Evolutionary conservation across 75 land plant genomes (phyloP).

Genomic region (Azolla pinnata): DNA sequence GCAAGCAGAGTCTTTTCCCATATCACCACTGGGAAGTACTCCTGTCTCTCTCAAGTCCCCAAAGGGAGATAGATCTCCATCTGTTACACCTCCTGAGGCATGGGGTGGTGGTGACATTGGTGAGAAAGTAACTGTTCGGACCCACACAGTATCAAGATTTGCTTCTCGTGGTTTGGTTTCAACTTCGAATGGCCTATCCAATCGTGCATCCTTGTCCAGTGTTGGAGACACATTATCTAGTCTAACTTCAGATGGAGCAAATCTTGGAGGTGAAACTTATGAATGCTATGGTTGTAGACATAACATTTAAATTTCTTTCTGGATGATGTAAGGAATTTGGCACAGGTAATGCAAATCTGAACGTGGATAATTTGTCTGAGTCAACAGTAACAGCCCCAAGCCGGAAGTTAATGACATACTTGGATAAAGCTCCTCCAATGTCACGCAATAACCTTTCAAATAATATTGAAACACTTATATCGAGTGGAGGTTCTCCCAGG

Average conservation of each 20-base stretch:
- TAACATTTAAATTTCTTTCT: no score
- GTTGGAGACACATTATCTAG: slow-evolving; percentile 20
- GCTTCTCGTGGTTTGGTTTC: slow-evolving; percentile 18
- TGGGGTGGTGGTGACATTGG: slow-evolving; percentile 69
- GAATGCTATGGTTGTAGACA: no score
- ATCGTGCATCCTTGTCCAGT: slow-evolving; percentile 25
- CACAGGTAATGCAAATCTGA: neutral
- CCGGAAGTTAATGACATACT: slow-evolving; percentile 46
- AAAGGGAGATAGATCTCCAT: slow-evolving; percentile 47
- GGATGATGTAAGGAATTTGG: neutral
- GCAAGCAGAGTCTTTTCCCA: slow-evolving; percentile 4
- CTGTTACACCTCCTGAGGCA: slow-evolving; percentile 83
- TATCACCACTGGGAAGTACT: slow-evolving; percentile 23
- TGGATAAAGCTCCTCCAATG: slow-evolving; percentile 52
- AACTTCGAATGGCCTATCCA: slow-evolving; percentile 19
- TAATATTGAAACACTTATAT: slow-evolving; percentile 27
- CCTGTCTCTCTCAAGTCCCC: slow-evolving; percentile 41
- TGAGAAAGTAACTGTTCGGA: slow-evolving; percentile 30
- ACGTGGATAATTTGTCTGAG: neutral
- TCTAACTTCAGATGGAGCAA: neutral
- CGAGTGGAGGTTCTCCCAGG: slow-evolving; percentile 47
- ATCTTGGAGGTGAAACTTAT: slow-evolving; percentile 4
- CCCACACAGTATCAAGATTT: slow-evolving; percentile 47
- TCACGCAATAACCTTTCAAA: slow-evolving; percentile 22
- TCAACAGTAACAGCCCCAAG: slow-evolving; percentile 9